These are phyloP conservation scores for Penicillium sp. DNA, from an alignment of 2,329 filamentous ascomycete species.

Conservation along the genomic window DNA sequence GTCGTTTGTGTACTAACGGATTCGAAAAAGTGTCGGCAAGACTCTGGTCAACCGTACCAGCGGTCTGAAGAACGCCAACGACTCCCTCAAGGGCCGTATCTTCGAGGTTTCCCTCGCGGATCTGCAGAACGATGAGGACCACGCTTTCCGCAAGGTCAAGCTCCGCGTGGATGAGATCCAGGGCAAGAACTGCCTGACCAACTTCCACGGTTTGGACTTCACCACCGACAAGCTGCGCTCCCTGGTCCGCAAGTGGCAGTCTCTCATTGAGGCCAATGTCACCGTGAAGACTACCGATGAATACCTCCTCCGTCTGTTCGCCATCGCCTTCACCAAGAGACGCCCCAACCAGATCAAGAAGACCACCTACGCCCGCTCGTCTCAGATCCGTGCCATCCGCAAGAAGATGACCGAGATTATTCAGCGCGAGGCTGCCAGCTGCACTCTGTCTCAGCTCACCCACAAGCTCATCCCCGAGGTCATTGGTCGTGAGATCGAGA, in stretches of 20 bases:
- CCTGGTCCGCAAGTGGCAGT: conserved; percentile 99
- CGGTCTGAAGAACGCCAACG: conserved; percentile 99
- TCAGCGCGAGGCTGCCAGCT: conserved; percentile 86
- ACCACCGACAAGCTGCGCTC: conserved; percentile 99
- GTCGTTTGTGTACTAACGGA: conserved; percentile 14
- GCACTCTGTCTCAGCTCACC: conserved; percentile 92
- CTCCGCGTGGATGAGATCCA: conserved; percentile 97
- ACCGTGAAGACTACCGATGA: conserved; percentile 99
- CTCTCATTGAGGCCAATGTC: conserved; percentile 98
- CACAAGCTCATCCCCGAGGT: conserved; percentile 99
- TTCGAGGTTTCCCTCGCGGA: conserved; percentile 98
- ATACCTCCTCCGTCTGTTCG: conserved; percentile 98
- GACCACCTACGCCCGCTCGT: conserved; percentile 96
- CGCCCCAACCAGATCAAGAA: conserved; percentile 99
- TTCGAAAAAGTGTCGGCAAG: conserved; percentile 79
- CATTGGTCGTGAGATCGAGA: conserved; percentile 99
- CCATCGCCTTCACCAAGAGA: conserved; percentile 98
- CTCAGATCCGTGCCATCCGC: conserved; percentile 95
- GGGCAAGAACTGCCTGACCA: conserved; percentile 99
- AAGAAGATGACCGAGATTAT: conserved; percentile 99
- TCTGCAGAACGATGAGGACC: conserved; percentile 99
- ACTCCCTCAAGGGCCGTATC: conserved; percentile 96
- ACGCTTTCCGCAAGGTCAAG: conserved; percentile 99
- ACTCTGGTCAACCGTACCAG: conserved; percentile 99
- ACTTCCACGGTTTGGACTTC: conserved; percentile 99